Percentiles rank a stretch among this genome's conserved stretches.
Conservation (phyloP, 345 rosid species). For the Murraya paniculata region DNA sequence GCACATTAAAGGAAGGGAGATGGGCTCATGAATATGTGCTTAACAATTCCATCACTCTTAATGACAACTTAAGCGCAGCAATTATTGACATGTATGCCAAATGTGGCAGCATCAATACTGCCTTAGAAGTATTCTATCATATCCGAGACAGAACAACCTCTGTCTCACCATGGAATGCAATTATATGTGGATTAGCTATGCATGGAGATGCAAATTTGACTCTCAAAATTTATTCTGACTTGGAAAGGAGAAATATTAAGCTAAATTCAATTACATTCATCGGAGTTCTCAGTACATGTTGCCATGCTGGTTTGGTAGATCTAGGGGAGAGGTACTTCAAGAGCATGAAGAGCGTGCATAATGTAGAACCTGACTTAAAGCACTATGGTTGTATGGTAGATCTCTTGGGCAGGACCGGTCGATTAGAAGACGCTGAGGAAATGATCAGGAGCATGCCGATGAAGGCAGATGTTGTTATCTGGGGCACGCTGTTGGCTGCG, state of each 20-base stretch:
- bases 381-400: constrained; percentile 76
- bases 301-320: constrained; percentile 68
- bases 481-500: constrained; percentile 75
- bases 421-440: constrained; percentile 58
- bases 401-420: constrained; percentile 71
- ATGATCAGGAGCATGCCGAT: constrained; percentile 65
- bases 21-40: constrained; percentile 53
- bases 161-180: constrained; percentile 85
- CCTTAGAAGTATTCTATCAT: constrained; percentile 52
- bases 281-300: constrained; percentile 74
- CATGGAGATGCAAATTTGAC: constrained; percentile 65
- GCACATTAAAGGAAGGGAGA: constrained; percentile 58
- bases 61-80: constrained; percentile 70
- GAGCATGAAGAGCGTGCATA: constrained; percentile 48
- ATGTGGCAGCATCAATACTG: constrained; percentile 73
- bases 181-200: constrained; percentile 69
- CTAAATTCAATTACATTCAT: constrained; percentile 68
- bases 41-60: constrained; percentile 42
- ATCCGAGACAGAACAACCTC: constrained; percentile 37
- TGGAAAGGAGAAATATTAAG: constrained; percentile 42
- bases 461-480: constrained; percentile 69
- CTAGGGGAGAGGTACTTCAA: constrained; percentile 51
- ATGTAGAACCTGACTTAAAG: constrained; percentile 58
- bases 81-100: constrained; percentile 90
- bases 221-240: constrained; percentile 49